Evolutionary conservation across 2,329 filamentous ascomycete species (phyloP).

Genomic region (Botrytis cinerea): DNA sequence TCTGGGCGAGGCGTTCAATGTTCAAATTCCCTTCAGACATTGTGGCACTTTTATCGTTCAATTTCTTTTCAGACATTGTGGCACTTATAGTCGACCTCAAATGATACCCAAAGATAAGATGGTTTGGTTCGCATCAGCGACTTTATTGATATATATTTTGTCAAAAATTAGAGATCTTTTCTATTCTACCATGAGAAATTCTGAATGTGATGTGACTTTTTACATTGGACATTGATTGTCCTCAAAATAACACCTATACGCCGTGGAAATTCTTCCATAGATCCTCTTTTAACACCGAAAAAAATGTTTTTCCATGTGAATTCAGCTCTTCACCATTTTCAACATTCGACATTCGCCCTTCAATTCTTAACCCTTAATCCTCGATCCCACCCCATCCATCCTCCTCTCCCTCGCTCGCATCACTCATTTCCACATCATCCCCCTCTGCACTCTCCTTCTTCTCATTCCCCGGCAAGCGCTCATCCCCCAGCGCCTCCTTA

Average conservation of each 20-base stretch:
- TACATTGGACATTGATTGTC: constrained; percentile 9
- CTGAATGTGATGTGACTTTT: background rate
- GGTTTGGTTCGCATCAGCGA: background rate
- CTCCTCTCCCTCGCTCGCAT: constrained; percentile 27
- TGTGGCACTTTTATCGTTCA: background rate
- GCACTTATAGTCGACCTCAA: background rate
- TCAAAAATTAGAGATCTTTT: constrained; percentile 24
- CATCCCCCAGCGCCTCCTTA: constrained; percentile 71
- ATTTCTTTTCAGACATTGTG: background rate
- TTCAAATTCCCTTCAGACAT: background rate
- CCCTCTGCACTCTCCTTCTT: constrained; percentile 31
- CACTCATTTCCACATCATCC: constrained; percentile 32
- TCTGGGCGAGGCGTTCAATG: constrained; percentile 5
- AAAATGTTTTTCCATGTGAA: background rate
- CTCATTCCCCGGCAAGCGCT: constrained; percentile 66
- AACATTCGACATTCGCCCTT: constrained; percentile 32
- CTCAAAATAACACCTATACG: constrained; percentile 25
- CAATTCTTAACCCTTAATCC: constrained; percentile 37
- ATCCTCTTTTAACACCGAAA: constrained; percentile 10
- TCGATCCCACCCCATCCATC: constrained; percentile 41
- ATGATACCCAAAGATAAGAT: constrained; percentile 23
- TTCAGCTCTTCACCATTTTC: background rate
- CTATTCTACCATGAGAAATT: background rate
- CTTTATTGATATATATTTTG: constrained; percentile 12
- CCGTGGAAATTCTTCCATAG: constrained; percentile 14